These are phyloP conservation scores for Flueggea neowawraea DNA, from an alignment of 441 rosid species.

Conservation along the genomic window DNA sequence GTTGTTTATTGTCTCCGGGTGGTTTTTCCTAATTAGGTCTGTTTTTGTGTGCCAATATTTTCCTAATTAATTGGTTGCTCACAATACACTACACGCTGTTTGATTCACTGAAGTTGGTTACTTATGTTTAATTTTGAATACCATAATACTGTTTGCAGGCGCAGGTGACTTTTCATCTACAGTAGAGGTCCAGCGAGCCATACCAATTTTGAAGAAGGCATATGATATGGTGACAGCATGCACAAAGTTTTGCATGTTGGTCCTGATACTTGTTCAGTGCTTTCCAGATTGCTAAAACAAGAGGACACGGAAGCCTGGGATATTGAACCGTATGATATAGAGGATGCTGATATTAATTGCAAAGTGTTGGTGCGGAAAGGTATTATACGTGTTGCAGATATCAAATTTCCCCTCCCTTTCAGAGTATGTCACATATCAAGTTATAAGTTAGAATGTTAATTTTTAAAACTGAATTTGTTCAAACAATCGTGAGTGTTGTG, in stretches of 20 bases:
- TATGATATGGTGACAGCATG: conserved; percentile 62
- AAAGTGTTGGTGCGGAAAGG: conserved; percentile 52
- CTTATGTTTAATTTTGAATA: too few species aligned
- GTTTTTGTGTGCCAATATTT: background rate
- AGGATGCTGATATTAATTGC: conserved; percentile 51
- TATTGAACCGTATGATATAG: conserved; percentile 67
- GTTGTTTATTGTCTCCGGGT: background rate
- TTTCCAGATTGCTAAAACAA: conserved; percentile 47
- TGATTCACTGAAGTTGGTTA: too few species aligned
- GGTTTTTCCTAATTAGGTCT: conserved; percentile 4
- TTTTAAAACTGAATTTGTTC: too few species aligned
- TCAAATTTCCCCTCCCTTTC: conserved; percentile 68
- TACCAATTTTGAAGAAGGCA: conserved; percentile 56
- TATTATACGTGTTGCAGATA: conserved; percentile 58
- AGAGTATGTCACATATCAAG: too few species aligned
- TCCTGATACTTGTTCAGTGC: conserved; percentile 58
- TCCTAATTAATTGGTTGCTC: too few species aligned
- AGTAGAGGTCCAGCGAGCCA: conserved; percentile 39
- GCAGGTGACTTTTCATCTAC: conserved; percentile 42
- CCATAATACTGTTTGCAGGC: background rate
- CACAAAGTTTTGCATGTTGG: conserved; percentile 62
- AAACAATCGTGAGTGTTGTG: too few species aligned
- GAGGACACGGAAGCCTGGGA: conserved; percentile 66
- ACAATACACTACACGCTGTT: too few species aligned
- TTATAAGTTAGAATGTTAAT: too few species aligned